These are phyloP conservation scores for Lanmaoa pseudosensibilis DNA, from an alignment of 768 basidiomycete genomes.

Conservation along the genomic window DNA sequence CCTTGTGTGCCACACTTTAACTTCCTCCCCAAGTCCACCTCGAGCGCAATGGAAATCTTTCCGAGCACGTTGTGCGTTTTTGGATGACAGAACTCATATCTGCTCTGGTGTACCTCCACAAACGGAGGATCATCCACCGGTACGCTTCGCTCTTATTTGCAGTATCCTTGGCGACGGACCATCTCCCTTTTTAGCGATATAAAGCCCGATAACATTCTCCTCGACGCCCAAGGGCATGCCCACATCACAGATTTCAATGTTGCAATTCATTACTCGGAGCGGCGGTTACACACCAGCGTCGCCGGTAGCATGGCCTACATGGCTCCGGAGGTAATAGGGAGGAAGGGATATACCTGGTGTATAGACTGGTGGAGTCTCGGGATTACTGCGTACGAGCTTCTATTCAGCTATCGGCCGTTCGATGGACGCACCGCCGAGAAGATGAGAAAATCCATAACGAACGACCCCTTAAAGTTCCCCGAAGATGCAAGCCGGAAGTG, in stretches of 20 bases:
- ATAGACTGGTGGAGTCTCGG: constrained; percentile 98
- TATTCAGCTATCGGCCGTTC: constrained; percentile 82
- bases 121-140: constrained; percentile 93
- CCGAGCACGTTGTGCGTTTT: constrained; percentile 76
- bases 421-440: constrained; percentile 87
- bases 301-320: constrained; percentile 99
- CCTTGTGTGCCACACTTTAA: neutral
- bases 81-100: constrained; percentile 87
- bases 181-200: constrained; percentile 61
- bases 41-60: constrained; percentile 64
- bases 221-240: constrained; percentile 92
- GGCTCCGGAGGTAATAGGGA: constrained; percentile 94
- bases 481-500: constrained; percentile 60
- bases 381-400: constrained; percentile 85
- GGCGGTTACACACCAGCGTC: constrained; percentile 85
- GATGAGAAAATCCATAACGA: constrained; percentile 83
- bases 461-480: constrained; percentile 77
- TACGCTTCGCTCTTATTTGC: constrained; percentile 36
- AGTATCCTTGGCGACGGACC: constrained; percentile 9
- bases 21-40: constrained; percentile 64
- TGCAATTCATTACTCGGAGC: constrained; percentile 94
- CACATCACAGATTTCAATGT: constrained; percentile 99
- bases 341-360: constrained; percentile 90
- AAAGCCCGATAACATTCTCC: constrained; percentile 95
- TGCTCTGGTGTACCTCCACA: constrained; percentile 87